Evolutionary conservation across 306 rosid genomes (phyloP), one percentile per base, ranked within the genome.

Genomic region (Fragaria nilgerrensis): DNA sequence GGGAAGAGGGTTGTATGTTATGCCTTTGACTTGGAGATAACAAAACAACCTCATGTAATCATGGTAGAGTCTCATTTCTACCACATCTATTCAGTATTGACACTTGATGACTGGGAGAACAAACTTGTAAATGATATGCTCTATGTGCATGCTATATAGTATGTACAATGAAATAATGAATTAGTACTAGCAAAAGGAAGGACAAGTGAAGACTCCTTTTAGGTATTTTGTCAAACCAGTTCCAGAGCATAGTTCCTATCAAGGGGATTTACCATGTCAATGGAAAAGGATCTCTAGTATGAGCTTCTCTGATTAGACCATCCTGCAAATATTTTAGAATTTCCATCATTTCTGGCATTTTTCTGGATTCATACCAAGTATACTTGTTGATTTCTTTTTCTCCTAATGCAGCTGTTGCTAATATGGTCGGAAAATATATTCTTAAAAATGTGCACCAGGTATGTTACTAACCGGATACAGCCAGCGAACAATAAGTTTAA

Each of bases 371-470:
- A 1, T 53, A 39, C 15, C 27, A 27, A 50, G 25, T 44, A n/a
- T 16, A 7, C 41, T 37, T 17, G 5, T 23, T 68, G 25, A 2
- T 44, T 44, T 44, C 8, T 10, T 67, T 58, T 11, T 77, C 32
- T 68, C 36, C 79, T 81, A 70, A n/a, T 85, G 90, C 96, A 94
- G 97, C 14, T 73, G 0, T 90, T 82, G 85, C 86, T 29, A 78
- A 50, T 70, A 19, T 64, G 34, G 63, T 94, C 12, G 96, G 86
- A 72, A 90, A 85, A 80, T 79, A 65, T 66, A 63, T 92, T 77
- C 90, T 92, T 11, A 92, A 90, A 80, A 94, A 73, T 80, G 91
- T 85, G 70, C 90, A 78, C 59, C 95, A 94, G 96, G 96, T 92
- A 92, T 68, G 67, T 16, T 55, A 55, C 37, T 55, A 37, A 73